phyloP scores from a whole-genome alignment of 2,329 filamentous ascomycete genomes.

The Pleoardoris graminearum region DNA sequence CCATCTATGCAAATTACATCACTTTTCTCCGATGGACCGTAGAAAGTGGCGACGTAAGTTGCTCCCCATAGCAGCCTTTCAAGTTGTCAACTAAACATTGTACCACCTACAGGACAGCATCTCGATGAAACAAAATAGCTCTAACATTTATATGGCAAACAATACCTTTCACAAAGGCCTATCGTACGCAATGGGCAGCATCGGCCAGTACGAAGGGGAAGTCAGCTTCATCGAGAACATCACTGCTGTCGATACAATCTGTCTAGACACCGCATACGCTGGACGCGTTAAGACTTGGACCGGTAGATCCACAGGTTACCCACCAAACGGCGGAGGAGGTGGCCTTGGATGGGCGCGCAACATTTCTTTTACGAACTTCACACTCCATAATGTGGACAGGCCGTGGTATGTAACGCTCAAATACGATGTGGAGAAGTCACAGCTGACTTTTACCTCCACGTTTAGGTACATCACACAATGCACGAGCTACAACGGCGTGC shows the following conservation, averaged over 20 bases:
- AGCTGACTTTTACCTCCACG: neutral
- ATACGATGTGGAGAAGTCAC: neutral
- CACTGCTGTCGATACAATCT: constrained; percentile 51
- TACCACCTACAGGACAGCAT: constrained; percentile 46
- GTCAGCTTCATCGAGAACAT: constrained; percentile 57
- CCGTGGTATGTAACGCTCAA: constrained; percentile 17
- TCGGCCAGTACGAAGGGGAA: constrained; percentile 56
- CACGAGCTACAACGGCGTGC: constrained; percentile 37
- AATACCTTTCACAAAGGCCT: constrained; percentile 55
- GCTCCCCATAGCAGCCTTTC: neutral
- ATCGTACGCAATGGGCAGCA: constrained; percentile 60
- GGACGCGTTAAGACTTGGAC: constrained; percentile 62
- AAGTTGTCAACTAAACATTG: no score
- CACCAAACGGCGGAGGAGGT: constrained; percentile 61
- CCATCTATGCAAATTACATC: constrained; percentile 57
- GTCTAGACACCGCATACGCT: constrained; percentile 50
- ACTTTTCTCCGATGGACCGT: constrained; percentile 31
- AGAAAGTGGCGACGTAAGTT: constrained; percentile 11
- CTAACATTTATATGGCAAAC: constrained; percentile 57
- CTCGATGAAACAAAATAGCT: constrained; percentile 59
- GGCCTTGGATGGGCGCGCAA: constrained; percentile 52
- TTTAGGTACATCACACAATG: constrained; percentile 40
- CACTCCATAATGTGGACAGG: constrained; percentile 24
- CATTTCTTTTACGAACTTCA: constrained; percentile 40
- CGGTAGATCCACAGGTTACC: constrained; percentile 52